These are phyloP conservation scores for Thermoascus crustaceus DNA, from an alignment of 2,329 filamentous ascomycete genomes.

Conservation along the genomic window DNA sequence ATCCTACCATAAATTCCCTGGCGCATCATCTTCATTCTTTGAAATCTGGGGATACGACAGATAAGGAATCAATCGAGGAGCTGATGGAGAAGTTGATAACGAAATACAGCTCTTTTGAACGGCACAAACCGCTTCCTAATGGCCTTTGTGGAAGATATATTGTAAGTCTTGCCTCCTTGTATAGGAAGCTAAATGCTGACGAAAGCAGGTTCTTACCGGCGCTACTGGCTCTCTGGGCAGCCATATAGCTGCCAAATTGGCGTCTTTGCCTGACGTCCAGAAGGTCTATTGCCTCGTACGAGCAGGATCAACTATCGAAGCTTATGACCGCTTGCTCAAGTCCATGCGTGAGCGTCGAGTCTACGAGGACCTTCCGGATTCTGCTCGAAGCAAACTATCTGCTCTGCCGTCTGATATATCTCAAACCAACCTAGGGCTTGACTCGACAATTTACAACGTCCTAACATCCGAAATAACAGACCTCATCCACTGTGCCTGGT, in stretches of 20 bases:
- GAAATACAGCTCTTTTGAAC: conserved; percentile 32
- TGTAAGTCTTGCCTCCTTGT: conserved; percentile 7
- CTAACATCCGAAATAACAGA: conserved; percentile 39
- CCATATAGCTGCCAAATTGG: conserved; percentile 46
- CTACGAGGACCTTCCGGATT: conserved; percentile 14
- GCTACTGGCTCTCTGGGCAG: conserved; percentile 58
- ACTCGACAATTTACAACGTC: conserved; percentile 29
- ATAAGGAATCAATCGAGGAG: conserved; percentile 30
- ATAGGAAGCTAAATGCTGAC: conserved; percentile 5
- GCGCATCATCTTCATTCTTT: conserved; percentile 39
- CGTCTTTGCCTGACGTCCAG: conserved; percentile 24
- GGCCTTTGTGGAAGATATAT: conserved; percentile 17
- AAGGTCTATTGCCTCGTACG: conserved; percentile 52
- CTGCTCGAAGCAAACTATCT: conserved; percentile 31
- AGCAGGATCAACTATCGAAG: conserved; percentile 35
- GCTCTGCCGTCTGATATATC: conserved; percentile 44
- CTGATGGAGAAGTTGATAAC: conserved; percentile 42
- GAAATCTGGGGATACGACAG: conserved; percentile 26
- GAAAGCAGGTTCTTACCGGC: conserved; percentile 48
- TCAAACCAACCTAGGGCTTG: conserved; percentile 42
- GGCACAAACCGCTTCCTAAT: conserved; percentile 16
- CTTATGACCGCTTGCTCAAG: conserved; percentile 37
- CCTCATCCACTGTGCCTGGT: conserved; percentile 58
- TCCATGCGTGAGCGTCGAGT: conserved; percentile 33
- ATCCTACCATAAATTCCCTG: conserved; percentile 42